These are phyloP conservation scores for Calonectria fujianensis DNA, from an alignment of 2,329 filamentous ascomycete species.

Conservation along the genomic window DNA sequence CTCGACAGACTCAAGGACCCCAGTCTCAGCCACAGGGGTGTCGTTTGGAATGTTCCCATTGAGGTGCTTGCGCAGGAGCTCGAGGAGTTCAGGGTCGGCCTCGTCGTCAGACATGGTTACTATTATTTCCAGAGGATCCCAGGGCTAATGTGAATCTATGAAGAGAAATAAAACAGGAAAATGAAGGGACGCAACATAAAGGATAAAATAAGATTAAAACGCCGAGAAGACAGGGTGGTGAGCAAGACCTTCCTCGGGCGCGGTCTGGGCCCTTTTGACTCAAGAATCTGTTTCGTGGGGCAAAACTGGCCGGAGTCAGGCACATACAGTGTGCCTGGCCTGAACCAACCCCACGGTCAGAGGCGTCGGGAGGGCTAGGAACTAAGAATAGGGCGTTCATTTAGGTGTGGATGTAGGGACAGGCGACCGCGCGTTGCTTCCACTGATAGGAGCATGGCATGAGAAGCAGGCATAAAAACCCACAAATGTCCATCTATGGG, in stretches of 20 bases:
- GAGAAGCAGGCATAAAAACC: slow-evolving; percentile 12
- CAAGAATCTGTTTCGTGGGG: slow-evolving; percentile 33
- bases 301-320: slow-evolving; percentile 23
- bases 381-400: slow-evolving; percentile 23
- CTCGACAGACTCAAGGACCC: slow-evolving; percentile 87
- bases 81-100: slow-evolving; percentile 89
- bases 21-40: slow-evolving; percentile 81
- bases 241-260: slow-evolving; percentile 17
- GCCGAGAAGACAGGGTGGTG: slow-evolving; percentile 18
- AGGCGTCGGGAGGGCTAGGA: slow-evolving; percentile 20
- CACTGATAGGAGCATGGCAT: slow-evolving; percentile 10
- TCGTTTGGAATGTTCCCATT: slow-evolving; percentile 73
- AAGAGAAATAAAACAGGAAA: slow-evolving; percentile 18
- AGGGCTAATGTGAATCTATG: slow-evolving; percentile 12
- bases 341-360: slow-evolving; percentile 27
- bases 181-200: not conserved
- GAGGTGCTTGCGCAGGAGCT: slow-evolving; percentile 88
- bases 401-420: slow-evolving; percentile 12
- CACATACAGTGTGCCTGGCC: slow-evolving; percentile 20
- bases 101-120: slow-evolving; percentile 90
- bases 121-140: slow-evolving; percentile 12
- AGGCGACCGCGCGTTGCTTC: not conserved
- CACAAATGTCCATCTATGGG: not conserved
- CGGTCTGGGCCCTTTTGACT: slow-evolving; percentile 29
- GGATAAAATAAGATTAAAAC: slow-evolving; percentile 6